These are phyloP conservation scores for Cryptococcus sp. DNA, from an alignment of 1,284 basidiomycete genomes.

Conservation along the genomic window DNA sequence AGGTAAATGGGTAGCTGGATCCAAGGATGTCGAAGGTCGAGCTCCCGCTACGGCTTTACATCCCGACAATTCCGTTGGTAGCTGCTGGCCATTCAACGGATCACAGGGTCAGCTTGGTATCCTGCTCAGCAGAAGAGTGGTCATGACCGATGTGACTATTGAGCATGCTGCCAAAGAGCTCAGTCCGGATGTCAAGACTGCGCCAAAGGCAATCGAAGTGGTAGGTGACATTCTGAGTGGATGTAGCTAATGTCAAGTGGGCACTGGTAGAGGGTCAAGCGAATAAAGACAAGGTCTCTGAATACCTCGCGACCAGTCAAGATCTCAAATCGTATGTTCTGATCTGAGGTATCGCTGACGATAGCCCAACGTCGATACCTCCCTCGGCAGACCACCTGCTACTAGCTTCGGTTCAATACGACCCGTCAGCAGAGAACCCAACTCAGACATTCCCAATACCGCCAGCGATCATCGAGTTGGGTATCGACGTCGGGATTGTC, in stretches of 20 bases:
- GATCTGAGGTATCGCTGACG: not conserved
- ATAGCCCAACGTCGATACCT: constrained; percentile 30
- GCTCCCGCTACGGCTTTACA: constrained; percentile 80
- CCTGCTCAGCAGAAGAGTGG: constrained; percentile 63
- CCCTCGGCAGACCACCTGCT: constrained; percentile 59
- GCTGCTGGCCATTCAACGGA: constrained; percentile 90
- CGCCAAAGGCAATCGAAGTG: constrained; percentile 74
- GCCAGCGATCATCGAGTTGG: constrained; percentile 61
- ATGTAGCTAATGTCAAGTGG: constrained; percentile 54
- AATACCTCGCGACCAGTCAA: constrained; percentile 15
- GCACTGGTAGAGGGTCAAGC: constrained; percentile 71
- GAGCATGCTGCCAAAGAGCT: constrained; percentile 80
- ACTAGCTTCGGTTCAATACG: constrained; percentile 74
- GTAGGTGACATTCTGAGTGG: constrained; percentile 24
- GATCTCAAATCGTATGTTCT: not conserved
- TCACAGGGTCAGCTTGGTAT: constrained; percentile 74
- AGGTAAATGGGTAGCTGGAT: constrained; percentile 21
- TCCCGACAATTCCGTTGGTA: constrained; percentile 65
- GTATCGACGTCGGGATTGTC: constrained; percentile 74
- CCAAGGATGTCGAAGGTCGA: constrained; percentile 59
- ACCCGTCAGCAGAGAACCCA: constrained; percentile 61
- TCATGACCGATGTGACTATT: constrained; percentile 72
- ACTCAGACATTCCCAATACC: constrained; percentile 83
- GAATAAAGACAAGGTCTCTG: constrained; percentile 59
- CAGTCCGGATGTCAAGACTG: constrained; percentile 70